These are phyloP conservation scores for Simmondsia chinensis DNA, from an alignment of 148 eudicot species.

Conservation along the genomic window DNA sequence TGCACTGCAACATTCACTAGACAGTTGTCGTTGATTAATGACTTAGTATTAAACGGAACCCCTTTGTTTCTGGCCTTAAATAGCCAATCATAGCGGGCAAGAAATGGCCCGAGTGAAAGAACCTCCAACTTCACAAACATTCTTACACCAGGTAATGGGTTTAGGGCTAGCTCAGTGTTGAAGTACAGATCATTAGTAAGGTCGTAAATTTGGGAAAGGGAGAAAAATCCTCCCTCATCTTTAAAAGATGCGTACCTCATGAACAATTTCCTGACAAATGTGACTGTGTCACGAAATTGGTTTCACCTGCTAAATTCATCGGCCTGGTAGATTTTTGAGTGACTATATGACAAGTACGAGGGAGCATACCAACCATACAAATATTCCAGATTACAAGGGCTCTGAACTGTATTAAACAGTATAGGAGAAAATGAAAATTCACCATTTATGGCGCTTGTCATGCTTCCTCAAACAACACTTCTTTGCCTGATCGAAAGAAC, in stretches of 20 bases:
- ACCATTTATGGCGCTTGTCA: conserved; percentile 2
- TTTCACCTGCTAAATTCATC: conserved; percentile 8
- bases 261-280: neutral
- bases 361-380: conserved; percentile 7
- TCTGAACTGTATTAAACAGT: conserved; percentile 2
- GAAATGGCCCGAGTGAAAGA: conserved; percentile 15
- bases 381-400: neutral
- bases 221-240: conserved; percentile 4
- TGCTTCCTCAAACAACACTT: conserved; percentile 12
- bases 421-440: conserved; percentile 4
- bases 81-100: conserved; percentile 4
- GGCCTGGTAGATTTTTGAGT: conserved; percentile 7
- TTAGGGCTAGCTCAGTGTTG: neutral
- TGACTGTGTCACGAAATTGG: neutral
- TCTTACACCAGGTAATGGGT: neutral
- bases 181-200: conserved; percentile 7
- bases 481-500: conserved; percentile 11
- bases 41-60: conserved; percentile 3
- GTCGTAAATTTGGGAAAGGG: conserved; percentile 1
- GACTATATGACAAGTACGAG: conserved; percentile 12
- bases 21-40: neutral
- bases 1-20: conserved; percentile 11
- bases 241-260: conserved; percentile 7
- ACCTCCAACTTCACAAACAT: conserved; percentile 11
- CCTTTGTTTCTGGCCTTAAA: neutral